Percentiles rank a stretch among this genome's conserved stretches.
Conservation (phyloP, 208 protist genomes). For the Borovskyia barvae region DNA sequence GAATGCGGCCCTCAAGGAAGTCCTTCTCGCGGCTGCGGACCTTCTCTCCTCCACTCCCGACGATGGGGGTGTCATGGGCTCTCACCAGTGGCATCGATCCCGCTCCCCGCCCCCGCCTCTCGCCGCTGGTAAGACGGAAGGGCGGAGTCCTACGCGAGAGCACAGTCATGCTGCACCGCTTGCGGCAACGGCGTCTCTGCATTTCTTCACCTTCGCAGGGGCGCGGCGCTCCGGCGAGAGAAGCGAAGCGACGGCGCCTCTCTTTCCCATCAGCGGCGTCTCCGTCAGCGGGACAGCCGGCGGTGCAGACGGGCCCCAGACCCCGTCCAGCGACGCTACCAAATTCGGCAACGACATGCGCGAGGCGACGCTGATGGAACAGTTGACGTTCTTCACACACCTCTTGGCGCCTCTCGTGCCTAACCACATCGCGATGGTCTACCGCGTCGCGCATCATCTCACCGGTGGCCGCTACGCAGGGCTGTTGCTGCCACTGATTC, state of each 20-base stretch:
- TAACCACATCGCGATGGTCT: slow-evolving; percentile 31
- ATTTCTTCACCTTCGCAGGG: too few relatives aligned
- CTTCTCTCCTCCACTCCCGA: background rate
- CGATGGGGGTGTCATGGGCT: too few relatives aligned
- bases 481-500: slow-evolving; percentile 47
- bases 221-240: too few relatives aligned
- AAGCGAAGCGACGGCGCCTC: too few relatives aligned
- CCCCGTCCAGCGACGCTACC: slow-evolving; percentile 12
- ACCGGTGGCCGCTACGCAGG: slow-evolving; percentile 55
- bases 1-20: slow-evolving; percentile 1
- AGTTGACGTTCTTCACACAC: slow-evolving; percentile 43
- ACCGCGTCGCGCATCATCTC: slow-evolving; percentile 39
- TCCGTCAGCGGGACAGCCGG: slow-evolving; percentile 1
- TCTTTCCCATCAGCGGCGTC: background rate
- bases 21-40: slow-evolving; percentile 10
- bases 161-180: too few relatives aligned
- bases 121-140: too few relatives aligned
- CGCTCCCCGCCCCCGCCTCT: too few relatives aligned
- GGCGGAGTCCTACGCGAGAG: too few relatives aligned
- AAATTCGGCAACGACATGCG: slow-evolving; percentile 52
- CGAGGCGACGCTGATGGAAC: slow-evolving; percentile 40
- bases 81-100: too few relatives aligned
- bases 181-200: too few relatives aligned
- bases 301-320: background rate
- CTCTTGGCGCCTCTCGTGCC: slow-evolving; percentile 41